Base-by-base conservation (phyloP, 805 yeast species). In the Vanderwaltozyma yarrowii region DNA sequence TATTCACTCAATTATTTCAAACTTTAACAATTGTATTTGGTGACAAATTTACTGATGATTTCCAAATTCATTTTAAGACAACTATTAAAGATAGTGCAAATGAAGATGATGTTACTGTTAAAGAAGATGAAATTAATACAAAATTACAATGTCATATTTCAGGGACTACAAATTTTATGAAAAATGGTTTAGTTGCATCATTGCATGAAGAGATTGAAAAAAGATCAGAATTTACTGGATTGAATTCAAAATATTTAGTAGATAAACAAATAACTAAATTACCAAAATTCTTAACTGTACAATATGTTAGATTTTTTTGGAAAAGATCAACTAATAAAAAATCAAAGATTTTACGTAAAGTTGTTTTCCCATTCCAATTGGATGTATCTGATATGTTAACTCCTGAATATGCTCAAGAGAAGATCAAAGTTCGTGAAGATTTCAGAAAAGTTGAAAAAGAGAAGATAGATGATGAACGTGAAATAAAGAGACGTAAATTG, bases 241-340 rank as follows among this genome's bases (percentile, higher is more conserved):
- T 78, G 33, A 73, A 87, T 55, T 78, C 94, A n/a, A 66, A 70
- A 17, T 87, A 79, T 58, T 76, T 76, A 46, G 71, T 85, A 32
- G 58, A 54, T 24, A 65, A 60, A 42, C 61, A 73, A 38, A 80
- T 92, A 41, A 73, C 81, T 1, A 76, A 82, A 56, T 66, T 92
- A 47, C 99, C 99, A 42, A 80, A 83, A 54, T 80, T 80, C 56
- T 69, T 92, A 49, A 83, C 89, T 9, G 86, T 92, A 30, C 94
- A 92, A 58, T 92, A 83, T 62, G 92, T 92, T 45, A 74, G 99
- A 55, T 92, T 92, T 58, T 92, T 78, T 61, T 92, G 98, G 98
- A 84, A 89, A 58, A 75, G 89, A 56, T 94, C 89, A 41, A 83
- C 94, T 3, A 76, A 75, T 46, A 83, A 81, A 62, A 92, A 92